A percentile compares a stretch with the other conserved stretches of the same genome.
These are phyloP conservation scores for Chaetomiaceae sp. DNA, from an alignment of 2,329 filamentous ascomycete genomes.

Conservation along the genomic window DNA sequence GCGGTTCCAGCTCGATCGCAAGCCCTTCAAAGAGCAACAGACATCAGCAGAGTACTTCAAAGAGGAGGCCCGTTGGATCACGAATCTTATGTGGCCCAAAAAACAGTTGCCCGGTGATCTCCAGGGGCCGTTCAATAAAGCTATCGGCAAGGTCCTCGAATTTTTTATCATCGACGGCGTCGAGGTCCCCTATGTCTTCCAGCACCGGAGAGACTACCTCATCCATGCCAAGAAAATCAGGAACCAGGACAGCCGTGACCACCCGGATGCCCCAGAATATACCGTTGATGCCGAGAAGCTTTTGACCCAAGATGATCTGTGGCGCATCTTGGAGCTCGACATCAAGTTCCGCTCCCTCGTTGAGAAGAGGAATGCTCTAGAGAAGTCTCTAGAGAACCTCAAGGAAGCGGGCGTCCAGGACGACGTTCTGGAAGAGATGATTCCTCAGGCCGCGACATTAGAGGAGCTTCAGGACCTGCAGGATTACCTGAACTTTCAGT, in stretches of 20 bases:
- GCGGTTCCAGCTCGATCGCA: slow-evolving; percentile 86
- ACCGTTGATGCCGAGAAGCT: slow-evolving; percentile 80
- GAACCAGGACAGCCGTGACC: slow-evolving; percentile 56
- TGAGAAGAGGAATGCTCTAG: slow-evolving; percentile 84
- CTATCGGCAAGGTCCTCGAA: slow-evolving; percentile 86
- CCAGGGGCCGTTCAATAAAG: slow-evolving; percentile 76
- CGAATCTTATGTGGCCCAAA: slow-evolving; percentile 82
- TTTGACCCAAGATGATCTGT: slow-evolving; percentile 86
- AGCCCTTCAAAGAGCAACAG: slow-evolving; percentile 77
- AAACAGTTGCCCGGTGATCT: slow-evolving; percentile 71
- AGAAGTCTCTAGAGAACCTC: slow-evolving; percentile 72
- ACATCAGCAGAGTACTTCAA: slow-evolving; percentile 80
- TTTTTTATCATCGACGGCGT: slow-evolving; percentile 94
- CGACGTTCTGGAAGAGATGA: slow-evolving; percentile 72
- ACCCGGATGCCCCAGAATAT: slow-evolving; percentile 67
- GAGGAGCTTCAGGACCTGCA: slow-evolving; percentile 96
- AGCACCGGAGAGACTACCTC: slow-evolving; percentile 95
- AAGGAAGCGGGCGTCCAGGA: slow-evolving; percentile 64
- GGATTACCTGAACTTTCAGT: slow-evolving; percentile 94
- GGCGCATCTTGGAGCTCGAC: slow-evolving; percentile 91
- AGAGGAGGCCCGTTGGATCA: slow-evolving; percentile 90
- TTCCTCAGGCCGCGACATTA: slow-evolving; percentile 75
- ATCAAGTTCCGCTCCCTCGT: slow-evolving; percentile 90
- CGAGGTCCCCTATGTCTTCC: slow-evolving; percentile 96
- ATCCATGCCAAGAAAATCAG: slow-evolving; percentile 76